Evolutionary conservation across 176 grass and related monocot species (phyloP), one percentile per base, ranked within the genome.

Genomic region (Lolium rigidum): DNA sequence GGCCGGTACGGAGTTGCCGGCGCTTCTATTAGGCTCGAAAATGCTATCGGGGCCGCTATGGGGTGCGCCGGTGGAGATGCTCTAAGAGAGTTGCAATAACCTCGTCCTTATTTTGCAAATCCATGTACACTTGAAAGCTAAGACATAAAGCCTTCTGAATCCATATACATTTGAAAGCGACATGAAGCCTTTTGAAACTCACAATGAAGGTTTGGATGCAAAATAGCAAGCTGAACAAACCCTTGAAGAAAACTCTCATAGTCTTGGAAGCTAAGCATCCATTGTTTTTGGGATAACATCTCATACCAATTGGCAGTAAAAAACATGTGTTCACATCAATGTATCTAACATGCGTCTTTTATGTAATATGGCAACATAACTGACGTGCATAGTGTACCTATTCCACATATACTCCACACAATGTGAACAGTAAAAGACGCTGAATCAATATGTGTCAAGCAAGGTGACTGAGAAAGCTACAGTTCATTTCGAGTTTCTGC

Each of bases 261-360:
- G 26, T 76, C 85, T 87, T 80, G 59, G 47, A 84, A 84, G 89
- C 60, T 82, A 88, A 91, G 70, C 82, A 91, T 80, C 15, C 0
- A 51, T n/a, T 68, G 49, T 59, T 74, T 13, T 59, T 13, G 66
- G 31, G 37, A 65, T 67, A 66, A 79, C 16, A 43, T 43, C 41
- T 2, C 38, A 35, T 50, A 76, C 15, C 50, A 62, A n/a, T 41
- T 70, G 84, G 77, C 44, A 70, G 82, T 85, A 39, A 70, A 76
- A 76, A 77, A 37, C 26, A 80, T 12, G 7, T 70, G 17, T 67
- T 82, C 60, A 67, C 57, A 79, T 74, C 20, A 74, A 74, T 26
- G 54, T 24, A 87, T 74, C 50, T 47, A 37, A 66, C 51, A 35
- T 35, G 65, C 43, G 43, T 80, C 17, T 90, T 80, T 79, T 79